These are phyloP conservation scores for Bolboschoenoplectus hybrid DNA, from an alignment of 202 grass and related monocot genomes.

Conservation along the genomic window DNA sequence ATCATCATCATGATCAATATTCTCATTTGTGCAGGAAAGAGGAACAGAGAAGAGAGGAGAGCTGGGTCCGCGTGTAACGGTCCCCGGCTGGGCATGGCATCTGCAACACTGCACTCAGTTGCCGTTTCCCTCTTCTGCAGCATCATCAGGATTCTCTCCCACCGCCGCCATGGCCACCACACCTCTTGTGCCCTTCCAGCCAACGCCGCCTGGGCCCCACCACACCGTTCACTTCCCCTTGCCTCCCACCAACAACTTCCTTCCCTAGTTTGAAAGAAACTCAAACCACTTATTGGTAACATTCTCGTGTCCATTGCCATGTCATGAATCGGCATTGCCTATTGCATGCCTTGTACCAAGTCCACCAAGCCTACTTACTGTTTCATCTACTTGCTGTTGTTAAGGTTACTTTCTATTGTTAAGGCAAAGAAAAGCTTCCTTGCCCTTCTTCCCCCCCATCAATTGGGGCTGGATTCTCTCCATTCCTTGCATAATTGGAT, in stretches of 20 bases:
- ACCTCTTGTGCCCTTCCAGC: constrained; percentile 26
- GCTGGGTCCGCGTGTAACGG: constrained; percentile 34
- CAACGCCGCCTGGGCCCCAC: constrained; percentile 37
- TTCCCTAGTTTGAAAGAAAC: constrained; percentile 21
- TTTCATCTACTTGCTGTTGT: not conserved
- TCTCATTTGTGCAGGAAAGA: constrained; percentile 61
- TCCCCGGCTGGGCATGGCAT: constrained; percentile 73
- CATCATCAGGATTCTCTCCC: constrained; percentile 99
- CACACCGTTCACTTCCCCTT: constrained; percentile 35
- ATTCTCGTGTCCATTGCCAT: not conserved
- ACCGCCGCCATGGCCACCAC: constrained; percentile 12
- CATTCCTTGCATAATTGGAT: constrained; percentile 2
- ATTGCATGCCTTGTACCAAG: constrained; percentile 1
- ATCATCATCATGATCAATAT: constrained; percentile 25
- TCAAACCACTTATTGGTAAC: not conserved
- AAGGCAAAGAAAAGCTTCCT: constrained; percentile 9
- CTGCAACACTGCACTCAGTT: constrained; percentile 52
- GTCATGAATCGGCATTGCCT: constrained; percentile 17
- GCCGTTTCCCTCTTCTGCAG: constrained; percentile 75
- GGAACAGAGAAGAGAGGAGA: constrained; percentile 59
- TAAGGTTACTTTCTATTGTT: constrained; percentile 28
- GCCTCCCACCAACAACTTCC: not conserved
- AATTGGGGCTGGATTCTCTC: constrained; percentile 10
- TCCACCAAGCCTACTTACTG: not conserved
- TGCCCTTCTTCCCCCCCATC: not conserved